Evolutionary conservation across 2,329 filamentous ascomycete genomes (phyloP), one percentile per base, ranked within the genome.

Genomic region (Colletotrichum euphorbiae): DNA sequence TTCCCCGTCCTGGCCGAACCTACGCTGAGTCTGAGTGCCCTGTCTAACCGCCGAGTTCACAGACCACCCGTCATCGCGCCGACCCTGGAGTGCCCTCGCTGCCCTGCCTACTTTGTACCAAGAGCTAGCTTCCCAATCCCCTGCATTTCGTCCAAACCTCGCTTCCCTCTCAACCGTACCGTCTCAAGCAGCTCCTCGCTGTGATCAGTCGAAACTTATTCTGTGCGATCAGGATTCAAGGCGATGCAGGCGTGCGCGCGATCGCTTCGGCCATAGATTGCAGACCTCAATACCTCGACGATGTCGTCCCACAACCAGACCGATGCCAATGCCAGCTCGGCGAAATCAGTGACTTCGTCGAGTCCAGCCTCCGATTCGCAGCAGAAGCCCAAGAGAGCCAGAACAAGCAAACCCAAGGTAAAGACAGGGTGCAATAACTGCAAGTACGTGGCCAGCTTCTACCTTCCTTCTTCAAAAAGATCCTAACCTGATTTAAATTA

Each of bases 401-500:
- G 86, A 62, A 84, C 80, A 31, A 89, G 86, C 75, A 85, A 82
- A 71, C 85, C 86, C 13, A 90, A 90, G 75, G 88, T 90, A 71
- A 90, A 89, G 79, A 90, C 88, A 1, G 89, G 89, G 45, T 91
- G 89, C 77, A 83, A 82, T 73, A 89, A 87, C 76, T 91, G 89
- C 89, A 91, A 91, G 89, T 90, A 82, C 76, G 88, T 83, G 12
- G 6, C 33, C 62, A 40, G 54, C 40, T 62, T 33, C 21, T 8
- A 24, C 13, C 28, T 57, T 45, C 36, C 6, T 31, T 62, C 57
- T 64, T 38, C 62, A 28, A 56, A 45, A 36, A 13, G 28, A 36
- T 24, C 56, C 61, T 21, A 67, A 66, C 69, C 69, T 70, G 72
- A 72, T 69, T 71, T 77, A 13, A 63, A 60, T 70, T 50, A 66